A percentile compares a stretch with the other conserved stretches of the same genome.
phyloP scores from a whole-genome alignment of 768 basidiomycete species.

The Russula lepida region DNA sequence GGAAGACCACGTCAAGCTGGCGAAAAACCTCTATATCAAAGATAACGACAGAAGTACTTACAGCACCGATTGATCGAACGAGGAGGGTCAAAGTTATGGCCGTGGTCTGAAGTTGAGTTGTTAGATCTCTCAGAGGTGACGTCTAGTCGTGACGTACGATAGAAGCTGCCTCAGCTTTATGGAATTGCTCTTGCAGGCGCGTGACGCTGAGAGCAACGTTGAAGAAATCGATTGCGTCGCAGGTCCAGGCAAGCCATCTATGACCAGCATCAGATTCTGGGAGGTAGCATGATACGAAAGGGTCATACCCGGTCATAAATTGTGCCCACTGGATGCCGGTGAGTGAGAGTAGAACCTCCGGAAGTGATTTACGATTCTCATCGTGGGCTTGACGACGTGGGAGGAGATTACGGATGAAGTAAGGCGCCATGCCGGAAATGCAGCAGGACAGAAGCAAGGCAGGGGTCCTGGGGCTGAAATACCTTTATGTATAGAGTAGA shows the following conservation, averaged over 20 bases:
- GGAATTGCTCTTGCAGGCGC: conserved; percentile 41
- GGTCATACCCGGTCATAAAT: conserved; percentile 45
- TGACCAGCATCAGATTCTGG: background rate
- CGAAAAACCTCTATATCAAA: no score
- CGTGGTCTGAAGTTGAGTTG: conserved; percentile 40
- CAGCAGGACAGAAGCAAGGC: background rate
- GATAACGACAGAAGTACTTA: conserved; percentile 24
- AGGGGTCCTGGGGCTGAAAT: background rate
- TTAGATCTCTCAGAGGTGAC: background rate
- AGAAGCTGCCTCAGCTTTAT: conserved; percentile 28
- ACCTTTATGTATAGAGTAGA: background rate
- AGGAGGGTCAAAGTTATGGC: conserved; percentile 89
- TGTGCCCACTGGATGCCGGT: conserved; percentile 45
- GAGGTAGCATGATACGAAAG: background rate
- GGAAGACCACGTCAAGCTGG: no score
- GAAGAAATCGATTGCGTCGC: conserved; percentile 85
- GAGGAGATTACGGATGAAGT: conserved; percentile 13
- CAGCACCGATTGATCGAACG: conserved; percentile 77
- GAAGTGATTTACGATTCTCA: conserved; percentile 27
- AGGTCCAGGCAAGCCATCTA: conserved; percentile 82
- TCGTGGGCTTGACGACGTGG: conserved; percentile 1
- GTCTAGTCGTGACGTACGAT: conserved; percentile 33
- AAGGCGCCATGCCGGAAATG: conserved; percentile 11
- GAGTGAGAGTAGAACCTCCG: conserved; percentile 34
- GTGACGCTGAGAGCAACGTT: conserved; percentile 55